Base-by-base conservation (phyloP, 2,329 filamentous ascomycete genomes). In the Calonectria pseudoreteaudii region DNA sequence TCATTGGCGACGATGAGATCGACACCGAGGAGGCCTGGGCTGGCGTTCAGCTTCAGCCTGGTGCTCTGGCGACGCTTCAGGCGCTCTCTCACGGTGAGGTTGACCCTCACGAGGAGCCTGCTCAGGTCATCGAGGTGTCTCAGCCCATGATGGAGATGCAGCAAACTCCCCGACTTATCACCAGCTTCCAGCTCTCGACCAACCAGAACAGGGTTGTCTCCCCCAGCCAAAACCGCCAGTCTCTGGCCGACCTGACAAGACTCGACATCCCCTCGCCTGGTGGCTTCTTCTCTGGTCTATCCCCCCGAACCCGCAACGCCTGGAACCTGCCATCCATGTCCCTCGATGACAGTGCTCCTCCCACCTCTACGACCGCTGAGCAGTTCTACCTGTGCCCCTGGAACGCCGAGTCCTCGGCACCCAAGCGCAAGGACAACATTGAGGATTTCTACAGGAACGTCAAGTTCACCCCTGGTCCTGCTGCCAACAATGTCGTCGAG, bases 191-290 rank as follows among this genome's bases (percentile, higher is more conserved):
- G 18, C 68, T 78, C 28, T 80, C 76, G 44, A 41, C 75, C 9
- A 62, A 74, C n/a, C 80, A 78, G 50, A 72, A 60, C 38, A 77
- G 68, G 30, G 68, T 71, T 31, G 76, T 77, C 56, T 81, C 88
- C 0, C 80, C 82, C 5, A 84, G 77, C 64, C 78, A 80, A 1
- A 79, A 76, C 44, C 83, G 88, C 11, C 90, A 91, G 53, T 93
- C 93, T 18, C 87, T 92, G 18, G 93, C 93, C 70, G 94, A 93
- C 49, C 89, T 98, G 75, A 96, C 94, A 26, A 92, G 91, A 73
- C 90, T 98, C 26, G 96, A 96, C 31, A 95, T 98, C 41, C 96
- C 96, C 8, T 98, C 96, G 0, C 96, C 96, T 0, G 94, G 95
- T 31, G 95, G 94, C 0, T 98, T 98, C 88, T 98, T 98, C 85